Conservation (phyloP, 192 early-diverging fungal genomes). For the Spinellus fusiger region DNA sequence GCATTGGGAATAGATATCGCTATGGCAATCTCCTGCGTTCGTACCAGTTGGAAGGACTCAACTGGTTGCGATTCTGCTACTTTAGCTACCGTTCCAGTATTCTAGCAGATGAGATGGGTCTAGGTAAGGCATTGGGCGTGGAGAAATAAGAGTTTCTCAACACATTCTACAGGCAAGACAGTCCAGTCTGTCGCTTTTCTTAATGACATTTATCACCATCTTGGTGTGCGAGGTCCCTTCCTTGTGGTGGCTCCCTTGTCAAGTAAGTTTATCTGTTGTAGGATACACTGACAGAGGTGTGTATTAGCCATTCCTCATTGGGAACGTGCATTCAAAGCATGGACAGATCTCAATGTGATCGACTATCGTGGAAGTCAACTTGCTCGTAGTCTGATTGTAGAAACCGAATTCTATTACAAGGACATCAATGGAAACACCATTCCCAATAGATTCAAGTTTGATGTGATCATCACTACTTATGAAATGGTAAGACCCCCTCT, state of each 20-base stretch:
- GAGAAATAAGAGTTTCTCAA: background rate
- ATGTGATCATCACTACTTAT: constrained; percentile 59
- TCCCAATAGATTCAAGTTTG: constrained; percentile 52
- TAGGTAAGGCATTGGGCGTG: constrained; percentile 51
- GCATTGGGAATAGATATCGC: constrained; percentile 42
- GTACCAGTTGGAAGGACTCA: constrained; percentile 81
- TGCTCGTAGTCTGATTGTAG: constrained; percentile 65
- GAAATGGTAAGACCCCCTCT: constrained; percentile 29
- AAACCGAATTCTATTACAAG: constrained; percentile 77
- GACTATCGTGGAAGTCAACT: constrained; percentile 67
- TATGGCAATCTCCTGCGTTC: constrained; percentile 63
- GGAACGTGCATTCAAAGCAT: constrained; percentile 64
- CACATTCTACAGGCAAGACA: constrained; percentile 38
- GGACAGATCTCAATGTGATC: constrained; percentile 69
- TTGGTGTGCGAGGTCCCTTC: constrained; percentile 69
- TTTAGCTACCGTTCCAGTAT: constrained; percentile 75
- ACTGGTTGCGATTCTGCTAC: constrained; percentile 81
- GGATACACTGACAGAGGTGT: background rate
- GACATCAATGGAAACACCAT: constrained; percentile 46
- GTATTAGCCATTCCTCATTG: constrained; percentile 43
- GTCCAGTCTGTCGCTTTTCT: constrained; percentile 75
- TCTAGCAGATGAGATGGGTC: constrained; percentile 89
- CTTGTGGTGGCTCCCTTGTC: constrained; percentile 60
- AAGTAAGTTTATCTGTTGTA: constrained; percentile 15
- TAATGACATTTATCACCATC: constrained; percentile 55